phyloP scores from a whole-genome alignment of 2,329 filamentous ascomycete species.

The Cladophialophora exuberans region DNA sequence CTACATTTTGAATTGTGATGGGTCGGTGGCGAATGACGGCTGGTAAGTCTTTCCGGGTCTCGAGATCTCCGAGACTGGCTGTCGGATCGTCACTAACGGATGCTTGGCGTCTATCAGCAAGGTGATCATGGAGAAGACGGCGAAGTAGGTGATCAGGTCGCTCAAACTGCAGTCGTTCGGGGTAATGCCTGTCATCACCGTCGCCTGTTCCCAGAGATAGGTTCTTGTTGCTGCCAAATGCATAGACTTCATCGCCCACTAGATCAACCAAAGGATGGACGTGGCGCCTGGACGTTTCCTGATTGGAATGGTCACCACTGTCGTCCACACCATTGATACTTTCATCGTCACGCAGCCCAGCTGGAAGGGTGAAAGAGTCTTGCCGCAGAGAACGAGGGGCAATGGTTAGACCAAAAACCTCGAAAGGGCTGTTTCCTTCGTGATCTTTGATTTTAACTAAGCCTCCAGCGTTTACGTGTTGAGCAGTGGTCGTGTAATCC shows the following conservation, averaged over 20 bases:
- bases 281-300: slow-evolving; percentile 31
- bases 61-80: slow-evolving; percentile 35
- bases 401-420: slow-evolving; percentile 87
- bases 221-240: slow-evolving; percentile 97
- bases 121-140: slow-evolving; percentile 71
- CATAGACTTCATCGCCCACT: slow-evolving; percentile 81
- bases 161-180: slow-evolving; percentile 76
- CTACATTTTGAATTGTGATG: slow-evolving; percentile 76
- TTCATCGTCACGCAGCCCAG: slow-evolving; percentile 27
- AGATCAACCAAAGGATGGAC: slow-evolving; percentile 45
- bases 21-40: slow-evolving; percentile 71
- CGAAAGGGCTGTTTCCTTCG: slow-evolving; percentile 92
- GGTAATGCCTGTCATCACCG: slow-evolving; percentile 90
- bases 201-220: slow-evolving; percentile 91
- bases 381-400: slow-evolving; percentile 68
- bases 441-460: slow-evolving; percentile 94
- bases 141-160: slow-evolving; percentile 77
- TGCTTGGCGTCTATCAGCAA: slow-evolving; percentile 45
- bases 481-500: slow-evolving; percentile 62
- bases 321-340: slow-evolving; percentile 39
- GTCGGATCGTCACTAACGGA: slow-evolving; percentile 31
- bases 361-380: slow-evolving; percentile 34
- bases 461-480: slow-evolving; percentile 64
- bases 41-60: slow-evolving; percentile 64
- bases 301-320: slow-evolving; percentile 54